These are phyloP conservation scores for Diaporthe australafricana DNA, from an alignment of 2,329 filamentous ascomycete species.

Conservation along the genomic window DNA sequence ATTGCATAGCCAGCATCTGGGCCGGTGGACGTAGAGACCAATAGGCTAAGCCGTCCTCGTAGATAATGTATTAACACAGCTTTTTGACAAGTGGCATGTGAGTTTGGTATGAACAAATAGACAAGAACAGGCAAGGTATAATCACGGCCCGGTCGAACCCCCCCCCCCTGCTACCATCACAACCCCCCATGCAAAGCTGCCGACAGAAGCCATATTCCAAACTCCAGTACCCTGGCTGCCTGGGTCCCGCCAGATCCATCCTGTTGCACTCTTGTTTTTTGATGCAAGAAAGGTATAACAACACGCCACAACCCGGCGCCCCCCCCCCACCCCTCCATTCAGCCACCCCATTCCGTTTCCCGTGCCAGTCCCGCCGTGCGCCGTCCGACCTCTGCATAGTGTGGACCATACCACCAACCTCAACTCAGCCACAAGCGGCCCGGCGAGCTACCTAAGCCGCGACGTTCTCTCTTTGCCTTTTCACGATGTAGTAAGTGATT, in stretches of 20 bases:
- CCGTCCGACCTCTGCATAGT: background rate
- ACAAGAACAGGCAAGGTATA: constrained; percentile 7
- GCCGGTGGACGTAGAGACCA: no score
- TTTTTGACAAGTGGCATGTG: background rate
- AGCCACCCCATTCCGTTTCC: no score
- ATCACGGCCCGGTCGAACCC: background rate
- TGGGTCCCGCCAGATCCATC: background rate
- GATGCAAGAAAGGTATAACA: constrained; percentile 8
- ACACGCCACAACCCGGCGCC: background rate
- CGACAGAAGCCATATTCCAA: background rate
- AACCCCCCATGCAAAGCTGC: background rate
- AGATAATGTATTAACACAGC: background rate
- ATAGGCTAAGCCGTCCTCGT: background rate
- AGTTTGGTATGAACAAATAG: background rate
- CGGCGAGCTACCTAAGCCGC: constrained; percentile 28
- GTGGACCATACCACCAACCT: background rate
- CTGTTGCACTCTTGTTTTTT: constrained; percentile 11
- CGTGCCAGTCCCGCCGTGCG: no score
- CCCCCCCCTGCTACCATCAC: background rate
- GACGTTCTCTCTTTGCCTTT: constrained; percentile 68
- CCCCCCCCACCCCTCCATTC: no score
- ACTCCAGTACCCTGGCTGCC: constrained; percentile 8
- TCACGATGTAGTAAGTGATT: constrained; percentile 85
- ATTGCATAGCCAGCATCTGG: no score
- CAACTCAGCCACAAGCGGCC: background rate